Evolutionary conservation across 2,329 filamentous ascomycete genomes (phyloP).

Genomic region (Paracoccidioides brasiliensis): DNA sequence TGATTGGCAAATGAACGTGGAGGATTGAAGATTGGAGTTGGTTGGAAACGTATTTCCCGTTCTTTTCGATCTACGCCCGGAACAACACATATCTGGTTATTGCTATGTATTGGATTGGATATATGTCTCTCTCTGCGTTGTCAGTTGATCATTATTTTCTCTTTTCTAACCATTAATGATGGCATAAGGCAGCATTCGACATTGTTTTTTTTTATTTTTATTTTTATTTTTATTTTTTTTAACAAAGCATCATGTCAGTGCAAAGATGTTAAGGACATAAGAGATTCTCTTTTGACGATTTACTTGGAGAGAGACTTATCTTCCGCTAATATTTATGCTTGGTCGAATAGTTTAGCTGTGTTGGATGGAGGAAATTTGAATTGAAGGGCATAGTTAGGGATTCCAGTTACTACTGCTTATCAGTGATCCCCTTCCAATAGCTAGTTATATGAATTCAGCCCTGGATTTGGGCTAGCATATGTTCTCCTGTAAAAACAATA

Average conservation of each 20-base stretch:
- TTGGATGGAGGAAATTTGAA: too few relatives aligned
- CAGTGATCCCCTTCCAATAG: too few relatives aligned
- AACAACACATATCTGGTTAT: not conserved
- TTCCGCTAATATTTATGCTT: too few relatives aligned
- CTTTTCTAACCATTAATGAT: not conserved
- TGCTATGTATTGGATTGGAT: not conserved
- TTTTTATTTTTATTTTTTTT: not conserved
- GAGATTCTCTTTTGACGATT: not conserved
- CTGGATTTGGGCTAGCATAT: too few relatives aligned
- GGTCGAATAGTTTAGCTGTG: too few relatives aligned
- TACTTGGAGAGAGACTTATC: not conserved
- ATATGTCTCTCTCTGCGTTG: too few relatives aligned
- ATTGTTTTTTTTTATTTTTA: not conserved
- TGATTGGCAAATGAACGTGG: slow-evolving; percentile 16
- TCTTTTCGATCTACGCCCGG: not conserved
- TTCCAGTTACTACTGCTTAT: too few relatives aligned
- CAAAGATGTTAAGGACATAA: not conserved
- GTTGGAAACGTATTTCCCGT: not conserved
- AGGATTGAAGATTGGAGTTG: not conserved
- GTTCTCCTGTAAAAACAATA: too few relatives aligned
- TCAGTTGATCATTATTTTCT: too few relatives aligned
- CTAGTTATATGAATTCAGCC: too few relatives aligned
- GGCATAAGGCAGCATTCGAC: not conserved
- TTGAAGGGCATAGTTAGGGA: too few relatives aligned
- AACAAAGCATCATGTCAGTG: not conserved